These are phyloP conservation scores for Cladochytrium tenue DNA, from an alignment of 371 early-diverging fungal species.

Conservation along the genomic window DNA sequence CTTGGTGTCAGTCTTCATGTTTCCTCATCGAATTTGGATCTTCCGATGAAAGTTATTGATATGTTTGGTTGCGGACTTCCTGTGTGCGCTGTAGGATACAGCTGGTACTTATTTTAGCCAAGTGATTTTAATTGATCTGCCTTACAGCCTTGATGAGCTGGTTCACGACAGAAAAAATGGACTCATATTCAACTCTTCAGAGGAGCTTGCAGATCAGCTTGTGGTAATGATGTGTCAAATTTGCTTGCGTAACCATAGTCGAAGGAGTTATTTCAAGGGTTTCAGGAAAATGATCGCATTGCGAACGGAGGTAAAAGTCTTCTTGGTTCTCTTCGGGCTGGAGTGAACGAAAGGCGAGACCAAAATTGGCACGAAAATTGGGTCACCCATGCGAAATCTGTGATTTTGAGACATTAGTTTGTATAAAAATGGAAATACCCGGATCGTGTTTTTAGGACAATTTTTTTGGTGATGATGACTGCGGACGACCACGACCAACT, in stretches of 20 bases:
- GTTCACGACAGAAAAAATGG: conserved; percentile 78
- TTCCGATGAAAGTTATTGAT: conserved; percentile 98
- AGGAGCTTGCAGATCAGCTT: conserved; percentile 58
- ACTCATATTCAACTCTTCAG: conserved; percentile 67
- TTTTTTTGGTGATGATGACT: no score
- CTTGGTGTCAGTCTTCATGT: conserved; percentile 90
- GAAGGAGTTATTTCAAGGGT: no score
- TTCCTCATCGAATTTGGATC: conserved; percentile 89
- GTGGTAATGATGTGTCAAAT: conserved; percentile 31
- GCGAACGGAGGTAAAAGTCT: conserved; percentile 4
- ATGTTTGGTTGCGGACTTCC: conserved; percentile 96
- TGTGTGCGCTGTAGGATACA: conserved; percentile 77
- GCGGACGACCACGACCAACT: no score
- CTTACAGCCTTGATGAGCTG: conserved; percentile 73
- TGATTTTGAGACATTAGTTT: no score
- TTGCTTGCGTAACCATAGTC: no score
- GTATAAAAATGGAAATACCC: no score
- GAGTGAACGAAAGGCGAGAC: no score
- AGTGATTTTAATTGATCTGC: conserved; percentile 4
- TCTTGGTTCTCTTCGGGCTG: no score
- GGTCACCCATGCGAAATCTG: no score
- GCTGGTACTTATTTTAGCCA: conserved; percentile 46
- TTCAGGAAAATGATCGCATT: no score
- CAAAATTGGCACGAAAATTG: no score
- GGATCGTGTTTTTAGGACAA: no score